phyloP scores from a whole-genome alignment of 306 rosid species.

The Cucumis melo region DNA sequence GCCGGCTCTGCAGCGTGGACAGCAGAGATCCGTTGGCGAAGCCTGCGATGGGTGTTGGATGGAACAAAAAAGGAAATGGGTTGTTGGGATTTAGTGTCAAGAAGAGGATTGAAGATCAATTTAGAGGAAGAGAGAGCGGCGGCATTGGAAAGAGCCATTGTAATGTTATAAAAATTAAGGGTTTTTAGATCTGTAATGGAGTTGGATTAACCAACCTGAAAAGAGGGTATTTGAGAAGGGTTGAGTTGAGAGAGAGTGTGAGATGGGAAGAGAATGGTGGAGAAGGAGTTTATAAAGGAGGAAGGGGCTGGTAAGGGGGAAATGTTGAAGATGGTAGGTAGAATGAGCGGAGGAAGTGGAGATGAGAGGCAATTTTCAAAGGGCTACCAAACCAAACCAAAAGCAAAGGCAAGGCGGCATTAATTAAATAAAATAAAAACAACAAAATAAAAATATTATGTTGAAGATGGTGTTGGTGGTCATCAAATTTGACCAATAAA shows the following conservation, averaged over 20 bases:
- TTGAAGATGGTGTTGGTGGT: too few relatives aligned
- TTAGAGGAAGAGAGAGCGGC: constrained; percentile 35
- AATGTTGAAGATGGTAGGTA: not conserved
- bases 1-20: constrained; percentile 39
- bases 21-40: constrained; percentile 35
- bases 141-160: constrained; percentile 34
- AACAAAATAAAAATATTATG: not conserved
- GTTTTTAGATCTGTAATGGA: not conserved
- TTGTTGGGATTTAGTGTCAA: constrained; percentile 25
- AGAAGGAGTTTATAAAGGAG: not conserved
- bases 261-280: not conserved
- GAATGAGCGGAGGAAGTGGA: not conserved
- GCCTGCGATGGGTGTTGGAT: constrained; percentile 12
- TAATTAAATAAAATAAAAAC: not conserved
- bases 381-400: constrained; percentile 4
- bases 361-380: not conserved
- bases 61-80: constrained; percentile 22
- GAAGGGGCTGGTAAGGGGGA: not conserved
- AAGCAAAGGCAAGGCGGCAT: not conserved
- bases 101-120: constrained; percentile 17
- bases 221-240: not conserved
- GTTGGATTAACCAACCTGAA: not conserved
- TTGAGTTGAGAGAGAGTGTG: not conserved
- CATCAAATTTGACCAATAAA: not conserved
- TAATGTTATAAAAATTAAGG: not conserved